These are phyloP conservation scores for Boletus rubropictus DNA, from an alignment of 768 basidiomycete genomes.

Conservation along the genomic window DNA sequence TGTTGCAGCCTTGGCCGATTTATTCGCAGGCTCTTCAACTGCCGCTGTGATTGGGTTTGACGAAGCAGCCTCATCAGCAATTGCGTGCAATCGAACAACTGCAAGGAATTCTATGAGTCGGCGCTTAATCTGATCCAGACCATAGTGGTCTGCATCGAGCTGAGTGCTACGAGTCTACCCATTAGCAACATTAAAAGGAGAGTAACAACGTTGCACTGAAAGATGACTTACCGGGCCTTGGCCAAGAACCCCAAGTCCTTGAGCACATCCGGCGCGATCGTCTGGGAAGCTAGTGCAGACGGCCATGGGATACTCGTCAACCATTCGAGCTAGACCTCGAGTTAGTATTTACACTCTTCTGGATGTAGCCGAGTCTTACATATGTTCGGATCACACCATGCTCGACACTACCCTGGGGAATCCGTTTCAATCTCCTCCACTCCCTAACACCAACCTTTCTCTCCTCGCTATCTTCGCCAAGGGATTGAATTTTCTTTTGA, in stretches of 20 bases:
- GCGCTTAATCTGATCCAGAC: constrained; percentile 88
- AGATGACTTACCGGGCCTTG: constrained; percentile 47
- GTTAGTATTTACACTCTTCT: constrained; percentile 5
- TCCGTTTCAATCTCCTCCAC: constrained; percentile 77
- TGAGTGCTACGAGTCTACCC: constrained; percentile 36
- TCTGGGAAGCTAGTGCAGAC: constrained; percentile 26
- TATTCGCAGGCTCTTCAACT: constrained; percentile 16
- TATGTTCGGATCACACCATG: constrained; percentile 83
- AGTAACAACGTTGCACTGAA: neutral
- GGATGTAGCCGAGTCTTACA: constrained; percentile 38
- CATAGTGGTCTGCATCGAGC: constrained; percentile 88
- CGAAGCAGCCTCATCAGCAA: constrained; percentile 18
- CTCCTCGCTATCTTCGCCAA: constrained; percentile 70
- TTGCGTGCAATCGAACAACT: constrained; percentile 58
- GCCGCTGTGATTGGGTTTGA: neutral
- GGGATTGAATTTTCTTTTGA: constrained; percentile 65
- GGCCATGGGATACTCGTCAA: constrained; percentile 83
- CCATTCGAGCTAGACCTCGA: constrained; percentile 65
- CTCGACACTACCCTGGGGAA: constrained; percentile 87
- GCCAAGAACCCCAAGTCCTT: constrained; percentile 55
- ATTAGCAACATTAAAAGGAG: no score
- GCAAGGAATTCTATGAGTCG: constrained; percentile 89
- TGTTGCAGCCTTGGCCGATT: constrained; percentile 10
- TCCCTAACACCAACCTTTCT: constrained; percentile 78
- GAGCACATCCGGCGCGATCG: constrained; percentile 33